These are phyloP conservation scores for Daldinia concentrica DNA, from an alignment of 495 filamentous ascomycete genomes.

Conservation along the genomic window DNA sequence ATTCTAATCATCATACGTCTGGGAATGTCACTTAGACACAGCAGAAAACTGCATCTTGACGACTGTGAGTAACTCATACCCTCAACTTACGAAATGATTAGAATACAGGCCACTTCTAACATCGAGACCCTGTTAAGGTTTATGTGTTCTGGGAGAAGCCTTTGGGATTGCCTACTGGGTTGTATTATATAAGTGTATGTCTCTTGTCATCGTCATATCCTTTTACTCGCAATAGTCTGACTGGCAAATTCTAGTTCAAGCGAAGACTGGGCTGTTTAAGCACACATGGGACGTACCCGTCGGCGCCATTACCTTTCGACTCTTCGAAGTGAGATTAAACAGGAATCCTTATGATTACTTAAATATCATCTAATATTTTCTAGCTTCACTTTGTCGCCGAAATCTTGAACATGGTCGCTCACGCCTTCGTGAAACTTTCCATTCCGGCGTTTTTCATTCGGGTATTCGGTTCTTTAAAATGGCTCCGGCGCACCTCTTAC, in stretches of 20 bases:
- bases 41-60: neutral
- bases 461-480: neutral
- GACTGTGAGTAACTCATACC: neutral
- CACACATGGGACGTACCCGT: constrained; percentile 3
- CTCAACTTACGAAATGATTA: neutral
- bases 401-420: neutral
- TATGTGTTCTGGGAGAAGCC: neutral
- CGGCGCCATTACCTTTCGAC: neutral
- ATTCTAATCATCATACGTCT: neutral
- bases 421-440: neutral
- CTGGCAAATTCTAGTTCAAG: neutral
- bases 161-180: constrained; percentile 4
- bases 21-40: neutral
- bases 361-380: neutral
- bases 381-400: neutral
- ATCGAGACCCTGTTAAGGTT: neutral
- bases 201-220: neutral
- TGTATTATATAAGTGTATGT: neutral
- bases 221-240: neutral
- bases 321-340: neutral
- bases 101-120: neutral
- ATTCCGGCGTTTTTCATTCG: constrained; percentile 2
- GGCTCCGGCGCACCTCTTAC: neutral
- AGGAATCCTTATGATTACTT: too few relatives aligned
- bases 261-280: neutral